Evolutionary conservation across 2,329 filamentous ascomycete genomes (phyloP), one percentile per base, ranked within the genome.

Genomic region (Fusarium humuli): DNA sequence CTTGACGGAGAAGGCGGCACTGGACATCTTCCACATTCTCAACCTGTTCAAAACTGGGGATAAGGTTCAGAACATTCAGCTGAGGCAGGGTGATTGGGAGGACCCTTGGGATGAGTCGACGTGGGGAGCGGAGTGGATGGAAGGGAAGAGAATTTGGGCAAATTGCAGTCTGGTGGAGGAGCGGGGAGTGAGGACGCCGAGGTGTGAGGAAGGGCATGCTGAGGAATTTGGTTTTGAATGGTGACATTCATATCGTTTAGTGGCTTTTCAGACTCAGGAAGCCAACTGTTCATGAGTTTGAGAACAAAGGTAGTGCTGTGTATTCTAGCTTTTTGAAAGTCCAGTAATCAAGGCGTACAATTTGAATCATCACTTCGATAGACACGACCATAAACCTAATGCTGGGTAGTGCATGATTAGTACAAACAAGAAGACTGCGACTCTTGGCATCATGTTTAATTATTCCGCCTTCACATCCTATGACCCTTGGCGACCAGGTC

Each of bases 161-260:
- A 34, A 16, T 6, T 63, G 60, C n/a, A 10, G 7, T 8, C 4
- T 42, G 25, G 8, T 12, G 8, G 22, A 27, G 2, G 14, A 3
- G 10, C 6, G n/a, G 6, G 7, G 18, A 6, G 11, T 12, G 3
- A 5, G 4, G 1, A 12, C 10, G 40, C 10, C 25, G 7, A 27
- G 1, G 2, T 61, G 58, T 13, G 20, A 61, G 10, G 23, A 20
- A 4, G 29, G 58, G 0, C 14, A 22, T 11, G 11, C 14, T 13
- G 23, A 22, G 3, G 2, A 5, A 8, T 2, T 27, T 7, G 12
- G n/a, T 0, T 7, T 27, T 3, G 18, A 13, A 20, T 16, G 30
- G 22, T 23, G 8, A 16, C 6, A 16, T 0, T 22, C 41, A 14
- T 42, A 3, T 41, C 14, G 7, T 29, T 29, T 29, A 29, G 27